Conservation (phyloP, 2,329 filamentous ascomycete genomes). For the Purpureocillium lavendulum region DNA sequence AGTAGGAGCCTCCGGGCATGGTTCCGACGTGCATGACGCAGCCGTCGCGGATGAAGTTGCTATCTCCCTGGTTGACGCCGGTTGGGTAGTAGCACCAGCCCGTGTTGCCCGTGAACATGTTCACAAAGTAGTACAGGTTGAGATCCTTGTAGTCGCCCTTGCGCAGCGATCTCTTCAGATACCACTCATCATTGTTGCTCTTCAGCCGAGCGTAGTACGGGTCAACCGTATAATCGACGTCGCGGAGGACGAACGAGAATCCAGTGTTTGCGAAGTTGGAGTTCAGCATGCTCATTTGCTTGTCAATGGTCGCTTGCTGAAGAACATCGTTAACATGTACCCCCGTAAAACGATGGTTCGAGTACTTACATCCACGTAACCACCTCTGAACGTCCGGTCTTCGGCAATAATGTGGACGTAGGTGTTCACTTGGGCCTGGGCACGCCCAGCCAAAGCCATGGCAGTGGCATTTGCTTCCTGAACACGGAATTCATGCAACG, state of each 20-base stretch:
- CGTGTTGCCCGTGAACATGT: conserved; percentile 4
- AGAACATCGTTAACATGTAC: neutral
- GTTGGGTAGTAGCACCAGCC: conserved; percentile 40
- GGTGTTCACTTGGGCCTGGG: neutral
- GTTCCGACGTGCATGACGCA: conserved; percentile 29
- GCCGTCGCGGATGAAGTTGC: conserved; percentile 25
- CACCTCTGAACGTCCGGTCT: neutral
- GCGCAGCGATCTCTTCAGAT: conserved; percentile 30
- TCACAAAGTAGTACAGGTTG: conserved; percentile 23
- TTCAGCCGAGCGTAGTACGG: neutral
- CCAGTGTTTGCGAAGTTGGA: neutral
- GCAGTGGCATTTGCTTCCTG: neutral
- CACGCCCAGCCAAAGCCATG: neutral
- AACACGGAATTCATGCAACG: neutral
- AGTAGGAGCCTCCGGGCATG: conserved; percentile 26
- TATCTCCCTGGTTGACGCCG: conserved; percentile 6
- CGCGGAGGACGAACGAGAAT: neutral
- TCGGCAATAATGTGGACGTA: conserved; percentile 1
- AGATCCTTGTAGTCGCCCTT: conserved; percentile 33
- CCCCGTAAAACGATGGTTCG: no score
- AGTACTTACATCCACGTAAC: conserved; percentile 1
- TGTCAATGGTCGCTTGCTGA: neutral
- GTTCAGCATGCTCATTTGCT: conserved; percentile 2
- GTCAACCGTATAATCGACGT: conserved; percentile 1
- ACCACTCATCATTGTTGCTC: neutral